phyloP scores from a whole-genome alignment of 2,329 filamentous ascomycete species.

The Pseudogymnoascus sp. region DNA sequence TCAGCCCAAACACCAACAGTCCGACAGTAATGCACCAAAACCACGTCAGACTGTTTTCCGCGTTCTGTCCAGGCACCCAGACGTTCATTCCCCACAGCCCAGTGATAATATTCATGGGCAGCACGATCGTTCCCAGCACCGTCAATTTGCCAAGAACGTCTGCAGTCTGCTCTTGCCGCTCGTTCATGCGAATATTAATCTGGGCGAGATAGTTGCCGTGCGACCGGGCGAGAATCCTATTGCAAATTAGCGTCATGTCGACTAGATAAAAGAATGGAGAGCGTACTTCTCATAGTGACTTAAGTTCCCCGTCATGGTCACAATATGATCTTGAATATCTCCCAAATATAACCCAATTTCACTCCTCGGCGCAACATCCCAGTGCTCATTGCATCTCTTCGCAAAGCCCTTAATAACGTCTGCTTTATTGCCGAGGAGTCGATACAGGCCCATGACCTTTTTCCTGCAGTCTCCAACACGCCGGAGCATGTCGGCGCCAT shows the following conservation, averaged over 20 bases:
- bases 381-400: slow-evolving; percentile 95
- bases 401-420: slow-evolving; percentile 99
- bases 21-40: slow-evolving; percentile 70
- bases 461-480: slow-evolving; percentile 91
- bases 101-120: slow-evolving; percentile 98
- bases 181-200: slow-evolving; percentile 98
- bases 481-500: slow-evolving; percentile 75
- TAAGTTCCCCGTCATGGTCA: slow-evolving; percentile 96
- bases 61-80: slow-evolving; percentile 85
- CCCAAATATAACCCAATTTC: slow-evolving; percentile 97
- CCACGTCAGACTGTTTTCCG: slow-evolving; percentile 68
- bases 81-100: slow-evolving; percentile 99
- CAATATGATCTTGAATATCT: slow-evolving; percentile 97
- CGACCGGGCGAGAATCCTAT: slow-evolving; percentile 77
- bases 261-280: background rate
- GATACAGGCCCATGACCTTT: slow-evolving; percentile 93
- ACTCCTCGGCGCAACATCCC: slow-evolving; percentile 88
- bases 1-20: slow-evolving; percentile 69
- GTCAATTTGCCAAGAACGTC: slow-evolving; percentile 93
- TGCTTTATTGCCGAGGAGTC: slow-evolving; percentile 90
- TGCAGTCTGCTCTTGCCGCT: slow-evolving; percentile 89
- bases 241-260: slow-evolving; percentile 13
- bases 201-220: slow-evolving; percentile 98
- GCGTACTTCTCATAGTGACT: slow-evolving; percentile 91
- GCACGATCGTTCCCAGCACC: slow-evolving; percentile 89